phyloP scores from a whole-genome alignment of 257 asterid species.

The Solanum megistacrolobum region DNA sequence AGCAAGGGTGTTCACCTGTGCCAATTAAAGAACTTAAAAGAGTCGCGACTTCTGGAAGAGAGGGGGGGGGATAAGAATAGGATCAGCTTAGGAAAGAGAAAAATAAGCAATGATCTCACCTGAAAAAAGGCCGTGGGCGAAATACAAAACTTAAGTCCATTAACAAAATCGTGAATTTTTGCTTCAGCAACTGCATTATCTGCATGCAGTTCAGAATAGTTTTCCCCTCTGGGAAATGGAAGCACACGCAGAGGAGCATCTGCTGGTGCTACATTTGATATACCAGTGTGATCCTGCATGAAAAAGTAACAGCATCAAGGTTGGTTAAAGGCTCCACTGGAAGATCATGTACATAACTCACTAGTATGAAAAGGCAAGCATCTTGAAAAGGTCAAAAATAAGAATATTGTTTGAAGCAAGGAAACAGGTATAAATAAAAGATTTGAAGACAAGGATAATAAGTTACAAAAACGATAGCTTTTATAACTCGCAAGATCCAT shows the following conservation, averaged over 20 bases:
- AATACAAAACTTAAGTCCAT: conserved; percentile 67
- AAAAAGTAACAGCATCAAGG: conserved; percentile 5
- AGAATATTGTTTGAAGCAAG: neutral
- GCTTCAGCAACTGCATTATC: conserved; percentile 52
- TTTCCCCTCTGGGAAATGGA: conserved; percentile 31
- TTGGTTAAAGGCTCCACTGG: neutral
- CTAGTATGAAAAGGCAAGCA: neutral
- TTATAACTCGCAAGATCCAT: neutral
- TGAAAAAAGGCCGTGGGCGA: conserved; percentile 99
- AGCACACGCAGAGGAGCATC: conserved; percentile 72
- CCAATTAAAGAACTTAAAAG: conserved; percentile 4
- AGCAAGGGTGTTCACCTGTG: conserved; percentile 94
- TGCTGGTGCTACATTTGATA: conserved; percentile 92
- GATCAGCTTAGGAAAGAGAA: neutral
- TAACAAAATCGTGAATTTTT: conserved; percentile 78
- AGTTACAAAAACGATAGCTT: neutral
- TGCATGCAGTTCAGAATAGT: conserved; percentile 29
- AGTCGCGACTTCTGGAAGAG: neutral
- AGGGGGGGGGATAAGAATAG: neutral
- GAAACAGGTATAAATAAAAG: neutral
- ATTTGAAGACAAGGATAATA: neutral
- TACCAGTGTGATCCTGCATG: conserved; percentile 85
- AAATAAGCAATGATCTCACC: conserved; percentile 27
- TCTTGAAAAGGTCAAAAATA: neutral
- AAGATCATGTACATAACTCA: neutral